These are phyloP conservation scores for Arabidopsis lyrata DNA, from an alignment of 441 rosid genomes.

Conservation along the genomic window DNA sequence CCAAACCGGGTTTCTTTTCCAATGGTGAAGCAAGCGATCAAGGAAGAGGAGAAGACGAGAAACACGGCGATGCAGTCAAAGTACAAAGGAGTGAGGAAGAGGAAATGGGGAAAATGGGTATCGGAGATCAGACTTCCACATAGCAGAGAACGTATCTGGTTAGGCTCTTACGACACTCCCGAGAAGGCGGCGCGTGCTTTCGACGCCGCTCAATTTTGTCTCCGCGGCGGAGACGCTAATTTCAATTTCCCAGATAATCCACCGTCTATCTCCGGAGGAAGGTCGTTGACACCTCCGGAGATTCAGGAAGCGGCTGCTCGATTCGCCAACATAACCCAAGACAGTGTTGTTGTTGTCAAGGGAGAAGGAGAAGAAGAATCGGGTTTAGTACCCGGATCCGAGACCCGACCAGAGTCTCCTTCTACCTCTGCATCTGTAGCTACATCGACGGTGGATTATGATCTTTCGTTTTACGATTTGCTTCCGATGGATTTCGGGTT, in stretches of 20 bases:
- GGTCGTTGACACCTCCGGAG: conserved; percentile 53
- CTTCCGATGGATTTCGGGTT: conserved; percentile 38
- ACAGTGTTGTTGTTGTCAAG: not conserved
- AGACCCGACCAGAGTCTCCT: conserved; percentile 48
- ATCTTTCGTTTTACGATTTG: conserved; percentile 42
- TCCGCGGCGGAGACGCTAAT: conserved; percentile 66
- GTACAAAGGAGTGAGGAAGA: conserved; percentile 81
- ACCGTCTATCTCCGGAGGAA: conserved; percentile 60
- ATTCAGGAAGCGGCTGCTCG: conserved; percentile 66
- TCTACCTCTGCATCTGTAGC: conserved; percentile 46
- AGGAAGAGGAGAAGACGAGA: conserved; percentile 25
- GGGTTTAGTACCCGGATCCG: conserved; percentile 39
- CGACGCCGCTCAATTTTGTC: conserved; percentile 81
- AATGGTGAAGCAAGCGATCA: conserved; percentile 41
- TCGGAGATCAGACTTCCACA: conserved; percentile 85
- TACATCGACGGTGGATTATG: conserved; percentile 36
- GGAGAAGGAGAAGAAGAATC: conserved; percentile 23
- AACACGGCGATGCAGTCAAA: conserved; percentile 43
- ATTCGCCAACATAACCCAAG: conserved; percentile 47
- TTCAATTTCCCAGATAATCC: conserved; percentile 80
- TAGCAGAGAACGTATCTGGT: conserved; percentile 83
- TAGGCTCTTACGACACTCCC: conserved; percentile 75
- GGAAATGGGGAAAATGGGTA: conserved; percentile 95
- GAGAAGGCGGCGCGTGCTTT: conserved; percentile 90
- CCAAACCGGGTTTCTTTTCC: not conserved